Conservation (phyloP, 2,329 filamentous ascomycete species). For the Sarocladium brachiariae region DNA sequence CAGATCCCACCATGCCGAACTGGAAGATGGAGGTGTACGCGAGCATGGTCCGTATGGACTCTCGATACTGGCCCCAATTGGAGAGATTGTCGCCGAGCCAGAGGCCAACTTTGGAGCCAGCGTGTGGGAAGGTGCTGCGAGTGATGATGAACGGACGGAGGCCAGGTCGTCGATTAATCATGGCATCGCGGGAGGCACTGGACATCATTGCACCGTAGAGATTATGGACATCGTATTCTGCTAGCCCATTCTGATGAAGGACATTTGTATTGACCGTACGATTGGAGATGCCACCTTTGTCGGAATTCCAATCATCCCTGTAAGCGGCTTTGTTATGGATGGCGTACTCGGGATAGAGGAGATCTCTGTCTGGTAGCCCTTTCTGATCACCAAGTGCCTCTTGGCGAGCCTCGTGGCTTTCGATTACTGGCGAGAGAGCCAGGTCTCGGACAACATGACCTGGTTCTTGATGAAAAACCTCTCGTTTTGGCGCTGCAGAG, state of each 20-base stretch:
- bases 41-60: slow-evolving; percentile 71
- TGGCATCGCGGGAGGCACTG: slow-evolving; percentile 67
- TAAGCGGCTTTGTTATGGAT: slow-evolving; percentile 64
- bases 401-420: slow-evolving; percentile 44
- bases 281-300: slow-evolving; percentile 51
- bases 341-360: slow-evolving; percentile 69
- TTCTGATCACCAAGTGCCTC: slow-evolving; percentile 28
- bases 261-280: slow-evolving; percentile 72
- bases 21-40: slow-evolving; percentile 64
- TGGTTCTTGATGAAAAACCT: not conserved
- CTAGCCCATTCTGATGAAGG: slow-evolving; percentile 63
- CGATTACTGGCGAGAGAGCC: not conserved
- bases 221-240: slow-evolving; percentile 81
- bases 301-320: slow-evolving; percentile 28
- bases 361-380: slow-evolving; percentile 43
- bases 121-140: slow-evolving; percentile 72
- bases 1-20: slow-evolving; percentile 62
- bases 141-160: slow-evolving; percentile 81
- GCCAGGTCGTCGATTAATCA: slow-evolving; percentile 54
- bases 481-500: not conserved
- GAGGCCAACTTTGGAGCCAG: slow-evolving; percentile 69
- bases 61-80: slow-evolving; percentile 66
- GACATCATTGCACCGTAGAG: slow-evolving; percentile 69
- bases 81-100: slow-evolving; percentile 75
- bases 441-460: not conserved